These are phyloP conservation scores for Pogostemon cablin DNA, from an alignment of 257 asterid genomes.

Conservation along the genomic window DNA sequence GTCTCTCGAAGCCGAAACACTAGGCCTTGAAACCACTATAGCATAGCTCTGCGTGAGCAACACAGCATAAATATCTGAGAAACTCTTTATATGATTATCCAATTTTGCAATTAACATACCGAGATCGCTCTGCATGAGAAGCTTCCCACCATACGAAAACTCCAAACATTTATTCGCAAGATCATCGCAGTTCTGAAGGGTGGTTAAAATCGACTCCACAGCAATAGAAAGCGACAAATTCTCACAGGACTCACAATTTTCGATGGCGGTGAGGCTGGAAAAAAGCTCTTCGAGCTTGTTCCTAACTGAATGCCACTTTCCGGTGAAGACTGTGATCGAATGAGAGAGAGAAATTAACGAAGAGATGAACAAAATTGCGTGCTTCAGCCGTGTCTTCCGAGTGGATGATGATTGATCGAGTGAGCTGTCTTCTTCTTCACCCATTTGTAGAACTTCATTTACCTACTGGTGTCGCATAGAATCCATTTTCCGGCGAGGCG, in stretches of 20 bases:
- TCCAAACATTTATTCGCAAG: constrained; percentile 60
- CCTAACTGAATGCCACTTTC: constrained; percentile 67
- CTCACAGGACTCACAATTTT: constrained; percentile 56
- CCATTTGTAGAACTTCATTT: constrained; percentile 39
- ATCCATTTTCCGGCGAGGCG: constrained; percentile 41
- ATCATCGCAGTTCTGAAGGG: constrained; percentile 50
- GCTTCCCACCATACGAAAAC: constrained; percentile 70
- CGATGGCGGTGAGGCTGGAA: constrained; percentile 64
- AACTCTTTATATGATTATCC: constrained; percentile 47
- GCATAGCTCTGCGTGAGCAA: constrained; percentile 71
- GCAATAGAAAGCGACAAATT: constrained; percentile 53
- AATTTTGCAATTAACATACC: constrained; percentile 59
- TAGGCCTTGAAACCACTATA: constrained; percentile 70
- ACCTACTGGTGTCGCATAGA: constrained; percentile 25
- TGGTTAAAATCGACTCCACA: constrained; percentile 51
- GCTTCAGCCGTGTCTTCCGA: constrained; percentile 40
- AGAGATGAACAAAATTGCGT: constrained; percentile 49
- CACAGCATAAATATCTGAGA: constrained; percentile 63
- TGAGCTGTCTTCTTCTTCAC: constrained; percentile 38
- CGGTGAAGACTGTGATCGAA: constrained; percentile 64
- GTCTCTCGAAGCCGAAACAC: constrained; percentile 65
- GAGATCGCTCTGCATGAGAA: constrained; percentile 91
- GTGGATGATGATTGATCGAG: constrained; percentile 23
- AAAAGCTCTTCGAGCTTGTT: constrained; percentile 74
- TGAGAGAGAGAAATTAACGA: constrained; percentile 66